phyloP scores from a whole-genome alignment of 306 rosid species.

The Albizia julibrissin region DNA sequence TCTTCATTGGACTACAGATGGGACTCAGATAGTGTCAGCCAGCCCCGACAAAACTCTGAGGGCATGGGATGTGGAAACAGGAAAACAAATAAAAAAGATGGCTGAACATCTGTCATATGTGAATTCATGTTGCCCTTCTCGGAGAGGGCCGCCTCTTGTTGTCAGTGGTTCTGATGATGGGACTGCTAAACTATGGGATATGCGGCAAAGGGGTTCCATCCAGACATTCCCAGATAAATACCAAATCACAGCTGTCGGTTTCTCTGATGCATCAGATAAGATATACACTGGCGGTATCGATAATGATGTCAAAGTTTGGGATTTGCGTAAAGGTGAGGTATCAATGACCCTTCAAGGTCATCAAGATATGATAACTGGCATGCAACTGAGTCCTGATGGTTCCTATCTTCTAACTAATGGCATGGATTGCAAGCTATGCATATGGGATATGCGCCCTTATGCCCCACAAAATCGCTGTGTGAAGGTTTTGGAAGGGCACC shows the following conservation, averaged over 20 bases:
- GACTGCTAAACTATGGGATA: slow-evolving; percentile 95
- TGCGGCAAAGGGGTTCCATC: slow-evolving; percentile 96
- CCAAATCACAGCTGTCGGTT: slow-evolving; percentile 86
- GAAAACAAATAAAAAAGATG: slow-evolving; percentile 91
- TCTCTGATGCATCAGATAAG: slow-evolving; percentile 95
- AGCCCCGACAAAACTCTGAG: slow-evolving; percentile 90
- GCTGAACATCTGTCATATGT: slow-evolving; percentile 91
- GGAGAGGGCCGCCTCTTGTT: slow-evolving; percentile 91
- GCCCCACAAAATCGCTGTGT: slow-evolving; percentile 95
- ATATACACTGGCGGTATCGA: slow-evolving; percentile 91
- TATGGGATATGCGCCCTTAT: slow-evolving; percentile 98
- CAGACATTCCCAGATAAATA: slow-evolving; percentile 95
- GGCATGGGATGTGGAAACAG: slow-evolving; percentile 97
- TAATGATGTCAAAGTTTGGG: slow-evolving; percentile 93
- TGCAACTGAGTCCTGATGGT: slow-evolving; percentile 98
- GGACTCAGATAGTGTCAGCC: slow-evolving; percentile 80
- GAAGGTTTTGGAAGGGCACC: slow-evolving; percentile 93
- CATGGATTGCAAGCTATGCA: slow-evolving; percentile 95
- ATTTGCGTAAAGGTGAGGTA: slow-evolving; percentile 92
- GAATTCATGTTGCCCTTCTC: slow-evolving; percentile 89
- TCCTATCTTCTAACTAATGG: slow-evolving; percentile 94
- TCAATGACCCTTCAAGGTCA: slow-evolving; percentile 92
- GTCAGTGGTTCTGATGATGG: slow-evolving; percentile 97
- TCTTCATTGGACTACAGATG: slow-evolving; percentile 96
- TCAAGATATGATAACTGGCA: slow-evolving; percentile 94